These are phyloP conservation scores for Narthecium ossifragum DNA, from an alignment of 106 monocot species.

Conservation along the genomic window DNA sequence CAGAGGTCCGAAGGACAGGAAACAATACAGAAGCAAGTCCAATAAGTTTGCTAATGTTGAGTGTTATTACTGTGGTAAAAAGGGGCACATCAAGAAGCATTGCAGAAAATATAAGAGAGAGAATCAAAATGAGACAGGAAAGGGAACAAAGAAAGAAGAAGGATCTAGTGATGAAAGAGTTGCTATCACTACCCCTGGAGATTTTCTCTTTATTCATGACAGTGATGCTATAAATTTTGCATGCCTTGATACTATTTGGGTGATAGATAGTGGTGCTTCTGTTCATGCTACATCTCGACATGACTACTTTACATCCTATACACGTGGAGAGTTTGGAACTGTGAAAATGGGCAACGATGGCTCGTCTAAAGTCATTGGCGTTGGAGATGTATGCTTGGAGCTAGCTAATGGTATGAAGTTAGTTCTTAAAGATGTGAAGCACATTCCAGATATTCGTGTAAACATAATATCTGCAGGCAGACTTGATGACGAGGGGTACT, in stretches of 20 bases:
- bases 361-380: background rate
- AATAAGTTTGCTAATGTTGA: background rate
- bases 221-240: background rate
- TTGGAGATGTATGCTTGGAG: slow-evolving; percentile 5
- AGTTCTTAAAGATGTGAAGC: slow-evolving; percentile 2
- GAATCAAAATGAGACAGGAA: background rate
- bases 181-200: too few species aligned
- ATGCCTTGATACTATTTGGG: background rate
- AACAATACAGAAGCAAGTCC: background rate
- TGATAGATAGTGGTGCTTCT: slow-evolving; percentile 7
- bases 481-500: slow-evolving; percentile 14
- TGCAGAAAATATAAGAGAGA: background rate
- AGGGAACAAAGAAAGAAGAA: too few species aligned
- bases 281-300: too few species aligned
- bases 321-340: slow-evolving; percentile 1
- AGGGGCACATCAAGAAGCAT: too few species aligned
- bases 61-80: slow-evolving; percentile 1
- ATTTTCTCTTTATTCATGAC: background rate
- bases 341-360: slow-evolving; percentile 9
- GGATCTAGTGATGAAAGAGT: too few species aligned
- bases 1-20: background rate
- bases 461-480: slow-evolving; percentile 9
- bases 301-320: slow-evolving; percentile 12
- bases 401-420: slow-evolving; percentile 2
- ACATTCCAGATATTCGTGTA: background rate